These are phyloP conservation scores for Aspergillus glaucus DNA, from an alignment of 2,329 filamentous ascomycete species.

Conservation along the genomic window DNA sequence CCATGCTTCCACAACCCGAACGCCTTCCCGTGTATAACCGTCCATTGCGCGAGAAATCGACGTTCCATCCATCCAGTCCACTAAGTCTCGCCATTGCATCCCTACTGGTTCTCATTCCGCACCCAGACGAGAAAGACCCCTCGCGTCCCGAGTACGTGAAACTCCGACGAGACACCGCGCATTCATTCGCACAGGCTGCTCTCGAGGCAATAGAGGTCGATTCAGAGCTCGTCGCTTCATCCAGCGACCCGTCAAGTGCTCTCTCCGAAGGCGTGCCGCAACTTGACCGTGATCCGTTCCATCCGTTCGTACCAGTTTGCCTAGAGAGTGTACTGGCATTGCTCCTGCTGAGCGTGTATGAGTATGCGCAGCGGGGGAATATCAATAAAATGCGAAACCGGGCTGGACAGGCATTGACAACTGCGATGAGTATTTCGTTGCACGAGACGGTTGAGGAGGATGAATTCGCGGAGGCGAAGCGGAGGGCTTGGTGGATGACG, in stretches of 20 bases:
- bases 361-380: conserved; percentile 26
- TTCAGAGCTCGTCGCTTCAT: conserved; percentile 14
- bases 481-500: conserved; percentile 21
- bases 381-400: conserved; percentile 23
- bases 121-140: conserved; percentile 15
- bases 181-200: conserved; percentile 18
- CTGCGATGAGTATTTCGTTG: conserved; percentile 20
- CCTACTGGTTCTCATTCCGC: conserved; percentile 22
- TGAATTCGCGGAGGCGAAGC: conserved; percentile 17
- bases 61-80: conserved; percentile 18
- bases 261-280: conserved; percentile 5
- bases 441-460: conserved; percentile 16
- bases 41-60: conserved; percentile 4
- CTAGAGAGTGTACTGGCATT: conserved; percentile 24
- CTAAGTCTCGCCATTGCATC: conserved; percentile 22
- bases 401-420: conserved; percentile 20
- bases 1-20: conserved; percentile 21
- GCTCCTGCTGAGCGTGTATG: conserved; percentile 22
- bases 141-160: conserved; percentile 13
- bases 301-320: conserved; percentile 15
- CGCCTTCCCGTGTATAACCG: conserved; percentile 10
- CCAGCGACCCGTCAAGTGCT: conserved; percentile 8
- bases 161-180: conserved; percentile 17
- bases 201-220: conserved; percentile 20
- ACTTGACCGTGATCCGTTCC: conserved; percentile 10